phyloP scores from a whole-genome alignment of 2,329 filamentous ascomycete genomes.

The Colletotrichum abscissum region DNA sequence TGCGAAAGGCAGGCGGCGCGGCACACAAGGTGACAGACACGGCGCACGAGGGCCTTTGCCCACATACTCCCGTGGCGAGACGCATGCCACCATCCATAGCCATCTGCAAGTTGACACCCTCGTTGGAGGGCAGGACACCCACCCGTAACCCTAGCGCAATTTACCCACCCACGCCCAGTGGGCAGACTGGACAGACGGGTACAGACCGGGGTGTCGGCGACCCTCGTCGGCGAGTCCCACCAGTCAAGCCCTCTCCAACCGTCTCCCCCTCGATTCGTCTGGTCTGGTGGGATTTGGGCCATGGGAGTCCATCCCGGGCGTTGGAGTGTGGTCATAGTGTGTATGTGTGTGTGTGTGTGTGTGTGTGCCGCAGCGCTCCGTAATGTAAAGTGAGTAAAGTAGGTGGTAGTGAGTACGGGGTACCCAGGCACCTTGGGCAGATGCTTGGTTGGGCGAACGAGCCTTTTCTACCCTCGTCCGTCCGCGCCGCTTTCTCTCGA shows the following conservation, averaged over 20 bases:
- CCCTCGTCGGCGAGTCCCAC: slow-evolving; percentile 24
- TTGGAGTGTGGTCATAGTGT: slow-evolving; percentile 16
- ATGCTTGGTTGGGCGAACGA: slow-evolving; percentile 29
- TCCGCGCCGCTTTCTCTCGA: slow-evolving; percentile 20
- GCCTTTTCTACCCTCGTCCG: slow-evolving; percentile 36
- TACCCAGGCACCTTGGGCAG: slow-evolving; percentile 29
- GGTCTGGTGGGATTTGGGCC: slow-evolving; percentile 28
- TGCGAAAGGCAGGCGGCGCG: background rate
- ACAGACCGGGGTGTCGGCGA: slow-evolving; percentile 20
- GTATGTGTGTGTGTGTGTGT: background rate
- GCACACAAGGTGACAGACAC: background rate
- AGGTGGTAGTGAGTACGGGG: slow-evolving; percentile 24
- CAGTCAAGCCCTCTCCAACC: slow-evolving; percentile 31
- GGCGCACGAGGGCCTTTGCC: background rate
- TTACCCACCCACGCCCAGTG: slow-evolving; percentile 29
- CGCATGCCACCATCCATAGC: slow-evolving; percentile 1
- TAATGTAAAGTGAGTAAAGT: slow-evolving; percentile 1
- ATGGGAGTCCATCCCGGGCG: slow-evolving; percentile 21
- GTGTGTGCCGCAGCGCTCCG: background rate
- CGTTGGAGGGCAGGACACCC: slow-evolving; percentile 31
- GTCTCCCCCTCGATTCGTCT: slow-evolving; percentile 22
- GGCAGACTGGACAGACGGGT: slow-evolving; percentile 18
- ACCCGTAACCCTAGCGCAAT: slow-evolving; percentile 33
- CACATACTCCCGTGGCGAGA: background rate
- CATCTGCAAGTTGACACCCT: slow-evolving; percentile 22